Base-by-base conservation (phyloP, 495 filamentous ascomycete genomes). In the Aspergillus indologenus region DNA sequence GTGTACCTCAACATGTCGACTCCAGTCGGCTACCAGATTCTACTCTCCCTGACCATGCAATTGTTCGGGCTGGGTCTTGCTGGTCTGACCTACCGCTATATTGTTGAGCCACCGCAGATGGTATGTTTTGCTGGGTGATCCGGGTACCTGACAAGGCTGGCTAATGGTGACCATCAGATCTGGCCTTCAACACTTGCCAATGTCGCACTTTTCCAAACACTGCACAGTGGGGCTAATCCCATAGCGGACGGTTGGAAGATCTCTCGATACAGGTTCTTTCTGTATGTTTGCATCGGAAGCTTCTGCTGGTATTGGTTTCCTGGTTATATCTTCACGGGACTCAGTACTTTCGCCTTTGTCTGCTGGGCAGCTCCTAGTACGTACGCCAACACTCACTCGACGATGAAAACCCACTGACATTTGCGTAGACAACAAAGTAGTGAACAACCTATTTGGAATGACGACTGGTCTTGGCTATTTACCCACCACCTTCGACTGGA, bases 401-500 rank as follows among this genome's bases (percentile, higher is more conserved):
- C 26, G 47, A 1, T 23, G 1, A 50, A n/a, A 50, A 3, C 21
- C 0, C 14, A 48, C 48, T 51, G 8, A 51, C 48, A 51, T 5
- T 8, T 2, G 18, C 18, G 5, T 20, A 54, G 69, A 74, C 44
- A 75, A 67, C 43, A 64, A 69, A 15, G 59, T 72, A 4, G 47
- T 75, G 24, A 77, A 77, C 52, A 74, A 81, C 52, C 71, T 81
- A 72, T 94, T 95, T 61, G 91, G 91, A 4, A 87, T 92, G 31
- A 75, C 84, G n/a, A 92, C 91, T 3, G 91, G 91, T 21, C 76
- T 96, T 44, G 91, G 91, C 3, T 76, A 95, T 45, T 89, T 94
- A 60, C 91, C 91, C 11, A 63, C 94, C 60, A 95, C 91, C 0
- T 95, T 96, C 63, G 91, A 96, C 74, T 95, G 91, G 91, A 87